Base-by-base conservation (phyloP, 2,329 filamentous ascomycete species). In the Phialemoniopsis sp. region DNA sequence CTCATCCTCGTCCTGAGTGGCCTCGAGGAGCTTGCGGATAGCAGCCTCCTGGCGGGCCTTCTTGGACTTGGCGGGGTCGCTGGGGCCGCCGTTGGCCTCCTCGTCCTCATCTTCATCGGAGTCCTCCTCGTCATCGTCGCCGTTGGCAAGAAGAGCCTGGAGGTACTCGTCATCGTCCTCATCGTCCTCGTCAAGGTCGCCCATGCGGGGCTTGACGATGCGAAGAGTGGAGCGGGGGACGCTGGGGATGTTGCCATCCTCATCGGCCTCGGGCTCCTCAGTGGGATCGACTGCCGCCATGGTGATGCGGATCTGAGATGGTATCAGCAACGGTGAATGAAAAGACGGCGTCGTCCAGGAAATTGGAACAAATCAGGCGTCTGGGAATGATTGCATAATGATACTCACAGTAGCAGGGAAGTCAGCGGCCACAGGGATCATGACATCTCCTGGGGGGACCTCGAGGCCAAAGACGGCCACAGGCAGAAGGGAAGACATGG, bases 251-350 rank as follows among this genome's bases (percentile, higher is more conserved):
- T 82, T 80, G 53, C 73, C 76, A 38, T 77, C 75, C 42, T 74
- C 73, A 51, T 83, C 81, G 43, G 73, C 73, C 62, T 88, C 77
- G 29, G 82, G 76, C 53, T 80, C 74, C 54, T 87, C 87, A 56
- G 80, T 89, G 42, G 93, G 93, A 62, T 98, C 91, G 62, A 98
- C 85, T 50, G 93, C 93, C 56, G 94, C 93, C 93, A 98, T 98
- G 57, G 90, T 97, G 59, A 98, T 89, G 63, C 89, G 89, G 71
- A 96, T 94, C 90, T 95, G 56, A 19, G 31, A 39, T 28, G 36
- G 36, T 49, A 46, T 67, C 47, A 64, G 60, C 45, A 46, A 28
- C 32, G 8, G 30, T 37, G 29, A 28, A n/a, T n/a, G 18, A 19
- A 21, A 15, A 17, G 13, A 10, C 21, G 21, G 21, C n/a, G n/a